Evolutionary conservation across 1,284 basidiomycete species (phyloP).

Genomic region (Trichosporon ovoides): DNA sequence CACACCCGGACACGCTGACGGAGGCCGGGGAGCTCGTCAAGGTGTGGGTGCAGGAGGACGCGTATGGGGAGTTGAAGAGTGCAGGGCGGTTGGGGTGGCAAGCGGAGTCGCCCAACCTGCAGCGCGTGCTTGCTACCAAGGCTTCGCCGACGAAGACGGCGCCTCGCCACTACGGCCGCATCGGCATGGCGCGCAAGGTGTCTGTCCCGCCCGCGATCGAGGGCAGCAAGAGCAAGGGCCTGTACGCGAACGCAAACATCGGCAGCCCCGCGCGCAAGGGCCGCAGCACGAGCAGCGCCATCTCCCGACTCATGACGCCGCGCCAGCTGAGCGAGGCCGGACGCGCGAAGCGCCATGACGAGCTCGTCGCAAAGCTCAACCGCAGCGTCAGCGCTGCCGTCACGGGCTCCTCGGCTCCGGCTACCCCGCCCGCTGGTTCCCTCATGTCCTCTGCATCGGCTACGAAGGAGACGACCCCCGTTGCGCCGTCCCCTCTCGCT

Average conservation of each 20-base stretch:
- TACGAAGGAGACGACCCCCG: background rate
- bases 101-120: background rate
- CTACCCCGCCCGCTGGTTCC: too few species aligned
- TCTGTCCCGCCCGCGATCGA: background rate
- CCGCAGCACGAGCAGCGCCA: background rate
- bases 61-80: slow-evolving; percentile 10
- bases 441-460: background rate
- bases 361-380: slow-evolving; percentile 18
- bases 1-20: slow-evolving; percentile 19
- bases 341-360: slow-evolving; percentile 17
- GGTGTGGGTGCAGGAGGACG: slow-evolving; percentile 15
- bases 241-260: background rate
- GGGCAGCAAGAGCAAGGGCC: background rate
- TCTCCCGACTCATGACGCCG: background rate
- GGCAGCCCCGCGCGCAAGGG: background rate
- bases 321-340: slow-evolving; percentile 17
- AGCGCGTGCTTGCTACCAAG: background rate
- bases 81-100: slow-evolving; percentile 18
- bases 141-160: background rate
- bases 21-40: slow-evolving; percentile 13
- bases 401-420: background rate
- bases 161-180: background rate
- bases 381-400: background rate
- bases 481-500: background rate
- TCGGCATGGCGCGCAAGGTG: background rate